phyloP scores from a whole-genome alignment of 352 stramenopile species.

The Pythium sukuiense region DNA sequence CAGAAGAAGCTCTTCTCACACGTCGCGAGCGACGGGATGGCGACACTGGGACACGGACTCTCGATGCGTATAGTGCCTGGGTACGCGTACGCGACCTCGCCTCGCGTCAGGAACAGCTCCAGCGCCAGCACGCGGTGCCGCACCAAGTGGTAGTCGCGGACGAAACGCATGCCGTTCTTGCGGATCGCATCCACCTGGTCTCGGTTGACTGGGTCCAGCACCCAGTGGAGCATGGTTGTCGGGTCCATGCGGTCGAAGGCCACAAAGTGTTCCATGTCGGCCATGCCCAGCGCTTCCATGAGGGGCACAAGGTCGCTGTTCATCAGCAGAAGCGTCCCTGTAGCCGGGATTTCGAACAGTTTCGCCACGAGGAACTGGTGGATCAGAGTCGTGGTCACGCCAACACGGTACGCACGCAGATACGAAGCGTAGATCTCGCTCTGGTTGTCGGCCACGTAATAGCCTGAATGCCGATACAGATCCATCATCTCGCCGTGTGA shows the following conservation, averaged over 20 bases:
- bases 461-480: constrained; percentile 56
- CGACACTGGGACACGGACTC: constrained; percentile 61
- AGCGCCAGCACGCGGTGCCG: constrained; percentile 58
- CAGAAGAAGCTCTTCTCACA: constrained; percentile 52
- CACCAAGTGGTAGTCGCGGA: constrained; percentile 60
- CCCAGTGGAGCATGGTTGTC: constrained; percentile 47
- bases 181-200: constrained; percentile 61
- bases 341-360: constrained; percentile 81
- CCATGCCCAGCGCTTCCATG: constrained; percentile 51
- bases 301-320: constrained; percentile 62
- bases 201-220: constrained; percentile 47
- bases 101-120: constrained; percentile 58
- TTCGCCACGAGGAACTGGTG: constrained; percentile 80
- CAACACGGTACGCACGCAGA: constrained; percentile 65
- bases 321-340: constrained; percentile 59
- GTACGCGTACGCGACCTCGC: constrained; percentile 45
- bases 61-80: constrained; percentile 35
- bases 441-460: constrained; percentile 64
- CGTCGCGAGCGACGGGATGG: constrained; percentile 37
- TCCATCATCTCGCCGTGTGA: constrained; percentile 55
- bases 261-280: constrained; percentile 63
- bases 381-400: constrained; percentile 71
- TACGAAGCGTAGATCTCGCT: constrained; percentile 67
- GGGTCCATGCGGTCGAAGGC: constrained; percentile 59
- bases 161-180: constrained; percentile 49